A percentile compares a stretch with the other conserved stretches of the same genome.
phyloP scores from a whole-genome alignment of 768 basidiomycete species.

The Podaxis sp. region DNA sequence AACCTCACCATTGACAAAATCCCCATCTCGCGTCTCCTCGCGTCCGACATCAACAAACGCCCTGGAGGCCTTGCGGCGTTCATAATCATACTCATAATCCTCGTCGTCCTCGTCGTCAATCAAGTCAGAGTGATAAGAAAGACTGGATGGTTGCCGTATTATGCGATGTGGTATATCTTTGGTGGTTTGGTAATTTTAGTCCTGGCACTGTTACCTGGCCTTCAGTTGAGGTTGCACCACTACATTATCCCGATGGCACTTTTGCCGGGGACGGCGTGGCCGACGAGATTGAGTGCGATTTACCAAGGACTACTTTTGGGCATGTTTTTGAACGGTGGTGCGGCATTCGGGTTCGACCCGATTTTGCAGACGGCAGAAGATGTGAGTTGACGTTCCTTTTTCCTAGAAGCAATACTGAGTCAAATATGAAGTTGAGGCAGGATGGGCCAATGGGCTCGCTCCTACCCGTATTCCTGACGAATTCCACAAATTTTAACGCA shows the following conservation, averaged over 20 bases:
- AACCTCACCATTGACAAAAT: slow-evolving; percentile 70
- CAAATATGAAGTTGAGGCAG: slow-evolving; percentile 49
- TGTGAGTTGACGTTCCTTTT: slow-evolving; percentile 34
- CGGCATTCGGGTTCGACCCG: slow-evolving; percentile 75
- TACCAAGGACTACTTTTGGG: slow-evolving; percentile 82
- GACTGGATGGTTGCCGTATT: slow-evolving; percentile 79
- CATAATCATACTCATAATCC: slow-evolving; percentile 60
- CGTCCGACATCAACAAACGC: slow-evolving; percentile 59
- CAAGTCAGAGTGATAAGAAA: slow-evolving; percentile 81
- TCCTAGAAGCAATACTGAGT: slow-evolving; percentile 1
- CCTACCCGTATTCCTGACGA: slow-evolving; percentile 71
- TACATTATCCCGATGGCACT: slow-evolving; percentile 75
- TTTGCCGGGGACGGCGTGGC: slow-evolving; percentile 76
- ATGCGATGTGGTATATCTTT: slow-evolving; percentile 66
- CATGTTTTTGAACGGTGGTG: slow-evolving; percentile 75
- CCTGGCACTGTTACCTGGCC: slow-evolving; percentile 61
- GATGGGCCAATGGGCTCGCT: slow-evolving; percentile 69
- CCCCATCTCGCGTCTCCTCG: slow-evolving; percentile 73
- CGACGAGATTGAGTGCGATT: slow-evolving; percentile 73
- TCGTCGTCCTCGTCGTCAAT: slow-evolving; percentile 59
- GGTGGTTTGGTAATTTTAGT: slow-evolving; percentile 67
- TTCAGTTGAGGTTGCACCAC: slow-evolving; percentile 75
- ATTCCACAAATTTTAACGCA: slow-evolving; percentile 60
- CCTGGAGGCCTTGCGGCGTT: slow-evolving; percentile 66
- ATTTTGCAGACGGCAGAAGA: slow-evolving; percentile 73